Conservation (phyloP, 2,329 filamentous ascomycete genomes). For the Curvularia sp. region DNA sequence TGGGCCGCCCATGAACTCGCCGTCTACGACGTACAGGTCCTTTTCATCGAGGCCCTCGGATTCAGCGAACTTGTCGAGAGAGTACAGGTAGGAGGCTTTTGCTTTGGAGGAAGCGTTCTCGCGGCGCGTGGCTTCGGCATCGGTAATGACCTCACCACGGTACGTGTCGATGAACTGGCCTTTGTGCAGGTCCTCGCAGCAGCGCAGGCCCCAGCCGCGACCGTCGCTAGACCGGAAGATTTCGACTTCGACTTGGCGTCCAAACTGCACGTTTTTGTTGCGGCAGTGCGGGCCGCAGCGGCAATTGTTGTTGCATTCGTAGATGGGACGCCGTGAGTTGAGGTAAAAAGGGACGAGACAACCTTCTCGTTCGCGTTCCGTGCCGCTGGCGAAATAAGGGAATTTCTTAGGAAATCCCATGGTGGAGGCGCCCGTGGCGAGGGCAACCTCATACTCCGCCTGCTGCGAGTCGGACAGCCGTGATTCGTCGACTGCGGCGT, state of each 20-base stretch:
- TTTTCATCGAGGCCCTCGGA: conserved; percentile 58
- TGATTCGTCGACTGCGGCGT: conserved; percentile 59
- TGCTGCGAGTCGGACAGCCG: conserved; percentile 39
- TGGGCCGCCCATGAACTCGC: conserved; percentile 78
- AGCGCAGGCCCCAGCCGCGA: conserved; percentile 81
- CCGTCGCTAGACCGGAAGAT: conserved; percentile 73
- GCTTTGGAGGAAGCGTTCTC: conserved; percentile 63
- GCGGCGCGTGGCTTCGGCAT: conserved; percentile 67
- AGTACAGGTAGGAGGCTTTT: conserved; percentile 83
- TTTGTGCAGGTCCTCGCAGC: conserved; percentile 66
- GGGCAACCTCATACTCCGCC: conserved; percentile 28
- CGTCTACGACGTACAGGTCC: conserved; percentile 61
- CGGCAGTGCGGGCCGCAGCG: conserved; percentile 69
- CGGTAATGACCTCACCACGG: conserved; percentile 65
- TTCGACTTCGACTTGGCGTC: conserved; percentile 72
- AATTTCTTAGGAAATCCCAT: conserved; percentile 60
- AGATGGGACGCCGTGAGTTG: conserved; percentile 63
- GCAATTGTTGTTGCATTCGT: conserved; percentile 80
- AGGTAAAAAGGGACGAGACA: conserved; percentile 54
- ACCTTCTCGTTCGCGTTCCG: conserved; percentile 33
- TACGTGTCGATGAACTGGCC: conserved; percentile 85
- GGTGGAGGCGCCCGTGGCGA: conserved; percentile 34
- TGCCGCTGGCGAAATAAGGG: conserved; percentile 62
- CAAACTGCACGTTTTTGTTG: conserved; percentile 78
- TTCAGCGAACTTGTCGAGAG: conserved; percentile 79